phyloP scores from a whole-genome alignment of 1,284 basidiomycete species.

The Violaceomyces palustris region DNA sequence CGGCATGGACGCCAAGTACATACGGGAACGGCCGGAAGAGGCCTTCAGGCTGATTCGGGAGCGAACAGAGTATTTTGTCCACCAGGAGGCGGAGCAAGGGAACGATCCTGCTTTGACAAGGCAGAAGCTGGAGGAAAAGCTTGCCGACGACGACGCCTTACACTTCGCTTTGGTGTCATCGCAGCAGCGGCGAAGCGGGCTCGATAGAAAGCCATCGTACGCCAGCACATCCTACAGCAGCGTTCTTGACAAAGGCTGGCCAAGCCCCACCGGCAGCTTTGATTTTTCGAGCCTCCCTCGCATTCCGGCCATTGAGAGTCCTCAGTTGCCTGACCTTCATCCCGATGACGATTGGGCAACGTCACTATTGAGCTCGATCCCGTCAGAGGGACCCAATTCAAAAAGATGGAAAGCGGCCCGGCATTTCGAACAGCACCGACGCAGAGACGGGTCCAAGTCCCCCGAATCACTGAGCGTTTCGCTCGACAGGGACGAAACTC shows the following conservation, averaged over 20 bases:
- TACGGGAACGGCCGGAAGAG: conserved; percentile 14
- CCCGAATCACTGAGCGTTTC: too few relatives aligned
- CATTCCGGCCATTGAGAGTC: conserved; percentile 19
- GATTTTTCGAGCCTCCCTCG: conserved; percentile 1
- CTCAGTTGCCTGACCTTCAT: conserved; percentile 26
- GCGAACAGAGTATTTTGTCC: conserved; percentile 23
- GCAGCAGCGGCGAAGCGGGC: not conserved
- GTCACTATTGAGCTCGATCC: conserved; percentile 22
- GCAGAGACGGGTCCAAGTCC: too few relatives aligned
- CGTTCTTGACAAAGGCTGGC: conserved; percentile 28
- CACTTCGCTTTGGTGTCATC: conserved; percentile 3
- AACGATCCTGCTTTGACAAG: conserved; percentile 11
- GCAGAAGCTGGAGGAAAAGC: conserved; percentile 10
- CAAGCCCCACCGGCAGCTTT: not conserved
- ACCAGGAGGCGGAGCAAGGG: conserved; percentile 18
- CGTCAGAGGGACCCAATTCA: too few relatives aligned
- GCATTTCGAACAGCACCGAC: too few relatives aligned
- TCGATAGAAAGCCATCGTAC: conserved; percentile 14
- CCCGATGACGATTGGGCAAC: conserved; percentile 30
- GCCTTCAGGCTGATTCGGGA: conserved; percentile 17
- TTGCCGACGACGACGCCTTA: conserved; percentile 11
- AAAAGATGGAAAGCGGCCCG: too few relatives aligned
- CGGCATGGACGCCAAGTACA: conserved; percentile 15
- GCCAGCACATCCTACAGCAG: conserved; percentile 38
- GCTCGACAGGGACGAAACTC: too few relatives aligned